Percentiles rank a stretch among this genome's conserved stretches.
Conservation (phyloP, 106 monocot species). For the Hemerocallis citrina region DNA sequence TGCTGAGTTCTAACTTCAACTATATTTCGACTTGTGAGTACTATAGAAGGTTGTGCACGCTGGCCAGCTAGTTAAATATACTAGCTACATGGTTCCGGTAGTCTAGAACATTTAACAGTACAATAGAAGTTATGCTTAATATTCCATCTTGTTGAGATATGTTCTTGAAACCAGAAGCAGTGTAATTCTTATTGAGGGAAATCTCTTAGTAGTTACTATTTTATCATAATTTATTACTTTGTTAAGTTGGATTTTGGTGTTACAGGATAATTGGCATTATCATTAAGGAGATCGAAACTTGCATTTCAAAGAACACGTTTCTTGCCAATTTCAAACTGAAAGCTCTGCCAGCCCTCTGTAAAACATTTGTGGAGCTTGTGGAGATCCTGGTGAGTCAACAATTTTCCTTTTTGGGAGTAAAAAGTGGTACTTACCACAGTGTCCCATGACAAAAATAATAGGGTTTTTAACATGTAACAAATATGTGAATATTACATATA, state of each 20-base stretch:
- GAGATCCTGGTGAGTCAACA: slow-evolving; percentile 66
- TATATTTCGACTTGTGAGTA: neutral
- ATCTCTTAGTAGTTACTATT: neutral
- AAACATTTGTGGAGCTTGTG: slow-evolving; percentile 92
- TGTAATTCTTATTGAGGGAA: neutral
- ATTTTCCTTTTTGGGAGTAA: neutral
- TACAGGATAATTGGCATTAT: slow-evolving; percentile 85
- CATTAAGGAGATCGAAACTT: slow-evolving; percentile 87
- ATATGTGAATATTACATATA: too few relatives aligned
- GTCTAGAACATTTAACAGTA: neutral
- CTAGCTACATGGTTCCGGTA: neutral
- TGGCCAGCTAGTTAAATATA: neutral
- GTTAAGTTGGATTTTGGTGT: neutral
- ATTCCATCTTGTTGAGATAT: neutral
- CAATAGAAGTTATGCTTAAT: neutral
- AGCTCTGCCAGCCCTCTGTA: slow-evolving; percentile 60
- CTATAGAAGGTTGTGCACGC: neutral
- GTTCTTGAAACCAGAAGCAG: neutral
- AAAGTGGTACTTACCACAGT: too few relatives aligned
- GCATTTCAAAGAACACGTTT: slow-evolving; percentile 67
- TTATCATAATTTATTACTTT: neutral
- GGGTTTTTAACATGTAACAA: too few relatives aligned
- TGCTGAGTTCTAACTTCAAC: neutral
- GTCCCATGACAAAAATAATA: too few relatives aligned
- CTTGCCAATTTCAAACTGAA: slow-evolving; percentile 92